phyloP scores from a whole-genome alignment of 768 basidiomycete species.

The Suillus decipiens region DNA sequence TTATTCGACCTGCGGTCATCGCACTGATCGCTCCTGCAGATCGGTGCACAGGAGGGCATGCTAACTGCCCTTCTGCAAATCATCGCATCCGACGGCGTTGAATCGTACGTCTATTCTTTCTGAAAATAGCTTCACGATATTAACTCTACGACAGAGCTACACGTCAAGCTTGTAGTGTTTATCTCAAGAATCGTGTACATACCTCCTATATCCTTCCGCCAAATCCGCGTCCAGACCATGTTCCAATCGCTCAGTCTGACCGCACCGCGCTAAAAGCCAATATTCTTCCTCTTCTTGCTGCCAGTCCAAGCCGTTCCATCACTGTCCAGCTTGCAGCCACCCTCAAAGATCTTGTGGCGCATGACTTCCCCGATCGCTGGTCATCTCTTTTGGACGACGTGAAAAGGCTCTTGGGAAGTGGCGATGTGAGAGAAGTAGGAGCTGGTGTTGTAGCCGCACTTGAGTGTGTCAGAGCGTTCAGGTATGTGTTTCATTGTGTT shows the following conservation, averaged over 20 bases:
- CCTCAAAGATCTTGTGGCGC: constrained; percentile 70
- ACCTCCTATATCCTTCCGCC: constrained; percentile 53
- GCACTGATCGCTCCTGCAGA: constrained; percentile 41
- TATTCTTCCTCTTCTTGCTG: constrained; percentile 70
- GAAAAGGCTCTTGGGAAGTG: constrained; percentile 60
- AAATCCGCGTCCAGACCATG: constrained; percentile 56
- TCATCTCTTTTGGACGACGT: constrained; percentile 66
- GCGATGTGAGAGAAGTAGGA: constrained; percentile 70
- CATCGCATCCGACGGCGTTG: constrained; percentile 74
- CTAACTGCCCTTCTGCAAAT: constrained; percentile 84
- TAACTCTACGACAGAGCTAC: constrained; percentile 53
- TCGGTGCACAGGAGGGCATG: constrained; percentile 80
- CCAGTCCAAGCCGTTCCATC: constrained; percentile 64
- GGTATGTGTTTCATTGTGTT: constrained; percentile 21
- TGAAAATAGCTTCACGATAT: neutral
- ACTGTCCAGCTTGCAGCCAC: constrained; percentile 75
- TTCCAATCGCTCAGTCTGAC: constrained; percentile 65
- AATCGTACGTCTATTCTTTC: constrained; percentile 55
- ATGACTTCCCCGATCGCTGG: constrained; percentile 84
- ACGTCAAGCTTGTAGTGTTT: constrained; percentile 84
- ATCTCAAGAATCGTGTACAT: constrained; percentile 87
- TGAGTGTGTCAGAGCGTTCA: constrained; percentile 69
- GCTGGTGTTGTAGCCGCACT: constrained; percentile 79
- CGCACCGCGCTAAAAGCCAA: constrained; percentile 67
- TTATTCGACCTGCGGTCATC: neutral